Base-by-base conservation (phyloP, 208 protist species). In the Trypanosoma melophagium region DNA sequence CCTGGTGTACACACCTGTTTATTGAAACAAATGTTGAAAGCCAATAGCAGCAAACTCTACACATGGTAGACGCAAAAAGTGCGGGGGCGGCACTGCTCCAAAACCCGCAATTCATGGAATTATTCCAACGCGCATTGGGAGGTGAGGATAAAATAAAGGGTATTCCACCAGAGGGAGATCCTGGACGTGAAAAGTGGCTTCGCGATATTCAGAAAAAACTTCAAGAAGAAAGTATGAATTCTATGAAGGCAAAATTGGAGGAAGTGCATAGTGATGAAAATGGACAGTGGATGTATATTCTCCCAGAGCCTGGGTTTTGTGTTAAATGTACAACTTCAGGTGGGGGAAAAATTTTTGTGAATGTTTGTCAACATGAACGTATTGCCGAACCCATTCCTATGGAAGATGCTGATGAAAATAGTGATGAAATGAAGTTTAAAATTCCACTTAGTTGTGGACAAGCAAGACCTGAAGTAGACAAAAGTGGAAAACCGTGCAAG, bases 301-400 rank as follows among this genome's bases (percentile, higher is more conserved):
- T 96, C 12, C 92, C 89, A 1, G 66, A 81, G 19, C 86, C 90
- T 3, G 88, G 86, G 13, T 96, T 96, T 68, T 93, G 89, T 66
- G 83, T 97, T 49, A 97, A 95, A 68, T 93, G 87, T 54, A 76
- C 56, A 35, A 71, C 79, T 3, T 57, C 66, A 3, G 84, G 86
- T 21, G 89, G 84, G 0, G 62, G 69, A 16, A 95, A 97, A 74
- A 77, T 97, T 1, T 97, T 97, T 72, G 83, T 97, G 42, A 97
- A 97, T 77, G 75, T 97, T 1, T 93, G 86, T 74, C 79, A 92
- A 56, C 87, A 92, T 74, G 69, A 85, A 25, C 83, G 86, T 38
- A 95, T 97, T 52, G 86, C 72, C 14, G 89, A 97, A 76, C 92
- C 92, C 19, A 79, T 89, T 71, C 92, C 92, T 22, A 93, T 96